Evolutionary conservation across 768 basidiomycete species (phyloP).

Genomic region (Tylopilus subfusipes): DNA sequence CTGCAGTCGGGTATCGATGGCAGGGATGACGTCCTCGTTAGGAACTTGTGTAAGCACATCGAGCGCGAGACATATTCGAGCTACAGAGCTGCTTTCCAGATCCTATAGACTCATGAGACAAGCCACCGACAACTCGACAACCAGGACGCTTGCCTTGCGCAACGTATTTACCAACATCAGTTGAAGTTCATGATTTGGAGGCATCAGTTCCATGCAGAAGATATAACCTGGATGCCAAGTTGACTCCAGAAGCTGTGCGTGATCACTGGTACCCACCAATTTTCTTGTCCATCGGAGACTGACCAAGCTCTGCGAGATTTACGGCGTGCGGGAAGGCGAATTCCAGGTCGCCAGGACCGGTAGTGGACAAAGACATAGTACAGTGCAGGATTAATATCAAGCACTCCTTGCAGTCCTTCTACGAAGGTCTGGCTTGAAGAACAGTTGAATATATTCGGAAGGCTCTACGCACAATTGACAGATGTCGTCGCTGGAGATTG

Average conservation of each 20-base stretch:
- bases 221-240: slow-evolving; percentile 56
- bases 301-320: slow-evolving; percentile 70
- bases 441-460: background rate
- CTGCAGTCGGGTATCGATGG: slow-evolving; percentile 62
- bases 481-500: slow-evolving; percentile 46
- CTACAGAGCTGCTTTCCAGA: slow-evolving; percentile 52
- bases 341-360: slow-evolving; percentile 46
- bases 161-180: slow-evolving; percentile 86
- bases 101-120: slow-evolving; percentile 45
- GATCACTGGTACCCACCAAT: slow-evolving; percentile 45
- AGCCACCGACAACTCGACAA: background rate
- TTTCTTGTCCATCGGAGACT: slow-evolving; percentile 56
- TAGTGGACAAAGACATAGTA: slow-evolving; percentile 44
- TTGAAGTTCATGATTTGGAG: slow-evolving; percentile 60
- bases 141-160: slow-evolving; percentile 54
- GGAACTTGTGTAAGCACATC: slow-evolving; percentile 62
- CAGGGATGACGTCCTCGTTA: slow-evolving; percentile 69
- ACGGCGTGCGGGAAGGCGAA: slow-evolving; percentile 77
- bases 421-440: slow-evolving; percentile 4
- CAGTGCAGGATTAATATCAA: slow-evolving; percentile 73
- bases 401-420: slow-evolving; percentile 66
- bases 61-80: slow-evolving; percentile 68
- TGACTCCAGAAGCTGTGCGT: background rate
- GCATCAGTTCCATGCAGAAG: slow-evolving; percentile 75
- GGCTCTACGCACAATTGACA: slow-evolving; percentile 50